phyloP scores from a whole-genome alignment of 2,329 filamentous ascomycete genomes.

The Cadophora sp. region DNA sequence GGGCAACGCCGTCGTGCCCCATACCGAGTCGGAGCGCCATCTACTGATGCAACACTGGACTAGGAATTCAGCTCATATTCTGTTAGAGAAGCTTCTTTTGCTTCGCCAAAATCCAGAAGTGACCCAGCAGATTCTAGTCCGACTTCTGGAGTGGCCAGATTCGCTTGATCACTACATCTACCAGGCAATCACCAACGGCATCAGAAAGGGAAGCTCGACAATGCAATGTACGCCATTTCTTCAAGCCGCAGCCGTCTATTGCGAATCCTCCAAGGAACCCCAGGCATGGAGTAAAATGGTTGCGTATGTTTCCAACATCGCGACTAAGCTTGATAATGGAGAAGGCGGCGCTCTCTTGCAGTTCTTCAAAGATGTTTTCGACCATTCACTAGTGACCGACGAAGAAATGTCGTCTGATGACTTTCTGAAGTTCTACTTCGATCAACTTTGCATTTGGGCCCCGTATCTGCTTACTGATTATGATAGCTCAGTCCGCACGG shows the following conservation, averaged over 20 bases:
- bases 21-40: slow-evolving; percentile 55
- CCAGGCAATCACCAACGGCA: slow-evolving; percentile 44
- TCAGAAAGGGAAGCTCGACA: slow-evolving; percentile 34
- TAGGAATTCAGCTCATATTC: slow-evolving; percentile 53
- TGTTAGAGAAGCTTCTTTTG: slow-evolving; percentile 70
- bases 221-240: slow-evolving; percentile 39
- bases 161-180: slow-evolving; percentile 60
- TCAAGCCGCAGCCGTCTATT: slow-evolving; percentile 42
- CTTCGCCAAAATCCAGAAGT: slow-evolving; percentile 62
- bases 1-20: slow-evolving; percentile 48
- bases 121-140: slow-evolving; percentile 62
- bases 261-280: slow-evolving; percentile 38
- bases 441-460: slow-evolving; percentile 55
- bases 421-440: slow-evolving; percentile 47
- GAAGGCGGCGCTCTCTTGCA: slow-evolving; percentile 44
- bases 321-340: slow-evolving; percentile 37
- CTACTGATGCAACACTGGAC: slow-evolving; percentile 54
- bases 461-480: slow-evolving; percentile 59
- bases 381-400: slow-evolving; percentile 24
- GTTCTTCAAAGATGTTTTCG: slow-evolving; percentile 43
- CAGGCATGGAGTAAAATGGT: slow-evolving; percentile 35
- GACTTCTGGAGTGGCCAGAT: slow-evolving; percentile 59
- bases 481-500: slow-evolving; percentile 52
- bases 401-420: slow-evolving; percentile 48
- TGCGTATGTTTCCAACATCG: slow-evolving; percentile 35